A percentile compares a stretch with the other conserved stretches of the same genome.
These are phyloP conservation scores for Hirschioporus abietinus DNA, from an alignment of 768 basidiomycete species.

Conservation along the genomic window DNA sequence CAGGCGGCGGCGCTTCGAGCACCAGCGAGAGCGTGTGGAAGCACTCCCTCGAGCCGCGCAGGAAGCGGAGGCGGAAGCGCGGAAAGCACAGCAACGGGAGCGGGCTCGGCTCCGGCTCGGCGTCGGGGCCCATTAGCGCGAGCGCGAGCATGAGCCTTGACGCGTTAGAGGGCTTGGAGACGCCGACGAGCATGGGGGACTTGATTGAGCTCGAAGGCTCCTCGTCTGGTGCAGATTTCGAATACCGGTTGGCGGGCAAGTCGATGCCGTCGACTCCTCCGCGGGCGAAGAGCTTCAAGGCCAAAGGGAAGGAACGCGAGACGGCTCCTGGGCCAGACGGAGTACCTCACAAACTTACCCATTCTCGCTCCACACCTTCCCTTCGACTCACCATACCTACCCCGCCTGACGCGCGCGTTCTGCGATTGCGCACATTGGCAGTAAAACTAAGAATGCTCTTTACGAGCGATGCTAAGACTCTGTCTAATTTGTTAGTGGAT, in stretches of 20 bases:
- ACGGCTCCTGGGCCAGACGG: slow-evolving; percentile 3
- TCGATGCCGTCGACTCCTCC: background rate
- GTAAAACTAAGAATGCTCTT: slow-evolving; percentile 52
- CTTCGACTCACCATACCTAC: slow-evolving; percentile 33
- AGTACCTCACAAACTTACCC: slow-evolving; percentile 4
- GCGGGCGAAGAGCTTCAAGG: slow-evolving; percentile 10
- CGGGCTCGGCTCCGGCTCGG: background rate
- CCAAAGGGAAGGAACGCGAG: slow-evolving; percentile 9
- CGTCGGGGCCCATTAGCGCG: background rate
- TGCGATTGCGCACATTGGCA: slow-evolving; percentile 49
- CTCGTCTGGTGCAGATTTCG: slow-evolving; percentile 1
- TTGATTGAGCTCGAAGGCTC: slow-evolving; percentile 2
- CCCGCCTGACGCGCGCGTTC: slow-evolving; percentile 41
- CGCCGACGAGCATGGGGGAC: background rate
- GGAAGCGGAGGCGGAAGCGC: slow-evolving; percentile 28
- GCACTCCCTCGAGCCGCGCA: slow-evolving; percentile 35
- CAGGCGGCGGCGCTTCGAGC: slow-evolving; percentile 15
- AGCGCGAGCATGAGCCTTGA: background rate
- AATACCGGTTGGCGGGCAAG: background rate
- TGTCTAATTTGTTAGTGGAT: slow-evolving; percentile 25
- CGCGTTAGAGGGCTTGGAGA: background rate
- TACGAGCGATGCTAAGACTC: slow-evolving; percentile 39
- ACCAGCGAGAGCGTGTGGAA: slow-evolving; percentile 33
- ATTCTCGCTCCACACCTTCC: slow-evolving; percentile 35
- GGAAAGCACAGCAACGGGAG: background rate